Evolutionary conservation across 768 basidiomycete genomes (phyloP), one percentile per base, ranked within the genome.

Genomic region (Tephrocybe sp.): DNA sequence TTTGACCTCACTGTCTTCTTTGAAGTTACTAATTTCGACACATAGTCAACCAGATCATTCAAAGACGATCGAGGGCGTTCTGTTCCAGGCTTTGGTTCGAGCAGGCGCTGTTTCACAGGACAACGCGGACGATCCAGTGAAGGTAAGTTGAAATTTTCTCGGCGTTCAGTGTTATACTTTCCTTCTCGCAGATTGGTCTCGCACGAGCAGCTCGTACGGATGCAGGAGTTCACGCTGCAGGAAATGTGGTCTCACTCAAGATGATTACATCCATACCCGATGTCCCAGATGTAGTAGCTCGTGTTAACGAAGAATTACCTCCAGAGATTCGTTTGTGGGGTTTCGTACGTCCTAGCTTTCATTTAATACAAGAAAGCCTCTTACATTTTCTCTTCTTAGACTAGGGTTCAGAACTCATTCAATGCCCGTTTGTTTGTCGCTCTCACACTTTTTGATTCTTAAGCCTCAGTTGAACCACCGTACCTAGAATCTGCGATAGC

Each of bases 221-320:
- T 66, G 91, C 95, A 1, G 97, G 97, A 20, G 97, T 99, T 6
- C 95, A 97, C 64, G 97, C 97, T 11, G 94, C 94, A 19, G 90
- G 95, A 9, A 99, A 99, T 65, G 72, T 95, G 23, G 89, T 98
- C 2, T 88, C 91, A 20, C 76, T 97, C 61, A 97, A 97, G 68
- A 79, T 96, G 78, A 97, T 97, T 61, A 76, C 82, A 19, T 68
- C 73, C 16, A 78, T 92, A 10, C 90, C 92, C 2, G 87, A 80
- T 11, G 76, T 88, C 5, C 71, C 75, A 12, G 84, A 92, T 57
- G 71, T 95, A 54, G 79, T 88, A 0, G 73, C 75, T 5, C 79
- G 81, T 32, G 74, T 98, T 60, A 99, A 99, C 68, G 75, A 84
- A 45, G 81, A 92, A 60, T 75, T 99, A n/a, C 96, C 97, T 7